Evolutionary conservation across 257 asterid genomes (phyloP), one percentile per base, ranked within the genome.

Genomic region (Nemophila menziesii): DNA sequence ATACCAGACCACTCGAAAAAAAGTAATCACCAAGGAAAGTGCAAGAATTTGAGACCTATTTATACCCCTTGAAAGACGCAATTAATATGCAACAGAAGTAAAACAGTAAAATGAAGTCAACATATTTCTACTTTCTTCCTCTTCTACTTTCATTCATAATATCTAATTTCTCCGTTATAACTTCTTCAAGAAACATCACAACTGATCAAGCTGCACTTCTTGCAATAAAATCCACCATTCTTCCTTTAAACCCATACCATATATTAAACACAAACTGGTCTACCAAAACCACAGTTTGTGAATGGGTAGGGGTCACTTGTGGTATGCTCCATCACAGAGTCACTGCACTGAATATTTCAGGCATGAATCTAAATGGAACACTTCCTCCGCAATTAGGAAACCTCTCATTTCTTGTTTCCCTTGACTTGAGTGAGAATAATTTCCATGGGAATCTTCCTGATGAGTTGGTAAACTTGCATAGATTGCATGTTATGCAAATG

Each of bases 391-490:
- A 55, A 11, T 16, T 54, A 41, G 53, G 53, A 34, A 57, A 57
- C 11, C 51, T 57, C 17, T 22, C 47, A 0, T 68, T 51, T 11
- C 71, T 68, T n/a, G 52, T 22, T 22, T 50, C 55, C 8, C 55
- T 68, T 13, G 50, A 55, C 36, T 1, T 63, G 13, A 19, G 50
- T 18, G 14, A 18, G 15, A 68, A 68, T 20, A 1, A 14, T n/a
- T 63, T 68, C 39, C 39, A 43, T 16, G 75, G 71, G 1, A 19
- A 21, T 20, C 11, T 56, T 12, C 62, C 62, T 2, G 4, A 19
- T 9, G 43, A 56, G 23, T 11, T 56, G 37, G 29, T 17, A 2
- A 7, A 5, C 0, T 41, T 56, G 11, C 48, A 33, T 4, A 4
- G 70, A 8, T 7, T 58, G 29, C 49, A 43, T 16, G 12, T 15